Conservation (phyloP, 371 early-diverging fungal species). For the Actinomortierella wolfii region DNA sequence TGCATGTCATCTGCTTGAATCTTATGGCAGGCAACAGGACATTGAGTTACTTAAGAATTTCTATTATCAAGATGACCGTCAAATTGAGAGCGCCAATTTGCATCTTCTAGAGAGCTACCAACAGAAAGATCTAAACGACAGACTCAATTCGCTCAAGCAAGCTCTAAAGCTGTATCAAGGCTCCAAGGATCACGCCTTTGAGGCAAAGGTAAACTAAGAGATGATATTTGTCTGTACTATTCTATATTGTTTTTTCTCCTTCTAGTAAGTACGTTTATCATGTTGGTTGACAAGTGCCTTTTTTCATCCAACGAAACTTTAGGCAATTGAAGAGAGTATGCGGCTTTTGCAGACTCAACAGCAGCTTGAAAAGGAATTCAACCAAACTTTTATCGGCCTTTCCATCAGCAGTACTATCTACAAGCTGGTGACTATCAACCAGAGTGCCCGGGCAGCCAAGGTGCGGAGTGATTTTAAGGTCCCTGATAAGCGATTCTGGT, state of each 20-base stretch:
- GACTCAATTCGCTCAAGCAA: conserved; percentile 70
- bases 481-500: conserved; percentile 88
- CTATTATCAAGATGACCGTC: conserved; percentile 94
- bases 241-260: background rate
- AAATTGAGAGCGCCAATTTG: conserved; percentile 75
- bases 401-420: conserved; percentile 87
- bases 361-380: conserved; percentile 73
- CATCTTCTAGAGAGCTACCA: conserved; percentile 64
- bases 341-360: conserved; percentile 75
- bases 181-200: conserved; percentile 72
- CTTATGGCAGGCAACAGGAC: conserved; percentile 80
- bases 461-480: conserved; percentile 84
- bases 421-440: conserved; percentile 76
- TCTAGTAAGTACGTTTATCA: no score
- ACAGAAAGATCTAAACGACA: conserved; percentile 56
- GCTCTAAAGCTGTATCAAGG: conserved; percentile 75
- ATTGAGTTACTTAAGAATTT: conserved; percentile 84
- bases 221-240: background rate
- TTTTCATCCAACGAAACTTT: background rate
- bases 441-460: conserved; percentile 75
- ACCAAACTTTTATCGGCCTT: conserved; percentile 70
- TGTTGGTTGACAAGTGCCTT: no score
- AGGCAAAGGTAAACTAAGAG: conserved; percentile 66
- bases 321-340: conserved; percentile 80
- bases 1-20: conserved; percentile 83